Conservation (phyloP, 2,329 filamentous ascomycete genomes). For the Alternaria sp. region DNA sequence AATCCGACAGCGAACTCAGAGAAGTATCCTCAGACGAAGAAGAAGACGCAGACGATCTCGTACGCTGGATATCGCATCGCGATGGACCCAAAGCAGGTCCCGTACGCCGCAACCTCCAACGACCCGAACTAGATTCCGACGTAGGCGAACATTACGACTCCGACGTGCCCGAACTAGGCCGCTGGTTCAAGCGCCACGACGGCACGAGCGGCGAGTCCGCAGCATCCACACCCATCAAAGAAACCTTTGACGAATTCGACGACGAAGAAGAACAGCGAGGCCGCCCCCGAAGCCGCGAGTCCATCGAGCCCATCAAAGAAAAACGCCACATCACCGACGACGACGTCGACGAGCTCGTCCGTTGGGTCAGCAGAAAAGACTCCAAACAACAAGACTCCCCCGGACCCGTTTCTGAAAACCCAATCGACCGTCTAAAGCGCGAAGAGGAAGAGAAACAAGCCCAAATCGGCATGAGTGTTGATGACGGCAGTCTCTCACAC, state of each 20-base stretch:
- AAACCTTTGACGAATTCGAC: background rate
- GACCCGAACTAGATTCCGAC: conserved; percentile 14
- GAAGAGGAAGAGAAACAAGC: conserved; percentile 22
- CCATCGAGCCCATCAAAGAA: conserved; percentile 1
- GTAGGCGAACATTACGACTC: conserved; percentile 21
- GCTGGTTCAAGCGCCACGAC: conserved; percentile 29
- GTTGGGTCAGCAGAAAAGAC: conserved; percentile 31
- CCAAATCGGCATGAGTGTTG: conserved; percentile 25
- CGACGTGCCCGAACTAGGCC: conserved; percentile 29
- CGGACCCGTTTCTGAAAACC: background rate
- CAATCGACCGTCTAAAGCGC: background rate
- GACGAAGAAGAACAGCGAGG: conserved; percentile 12
- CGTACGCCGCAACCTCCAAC: conserved; percentile 15
- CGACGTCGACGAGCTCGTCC: conserved; percentile 35
- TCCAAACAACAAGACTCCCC: conserved; percentile 9
- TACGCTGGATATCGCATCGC: conserved; percentile 33
- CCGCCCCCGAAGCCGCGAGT: conserved; percentile 16
- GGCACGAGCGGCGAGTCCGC: conserved; percentile 33
- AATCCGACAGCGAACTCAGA: conserved; percentile 32
- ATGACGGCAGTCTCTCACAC: conserved; percentile 23
- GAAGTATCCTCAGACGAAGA: conserved; percentile 20
- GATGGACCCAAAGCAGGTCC: conserved; percentile 31
- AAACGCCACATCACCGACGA: conserved; percentile 22
- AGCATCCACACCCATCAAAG: conserved; percentile 4
- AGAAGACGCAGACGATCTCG: conserved; percentile 29